Conservation (phyloP, 116 monocot species). For the Posidonia oceanica region DNA sequence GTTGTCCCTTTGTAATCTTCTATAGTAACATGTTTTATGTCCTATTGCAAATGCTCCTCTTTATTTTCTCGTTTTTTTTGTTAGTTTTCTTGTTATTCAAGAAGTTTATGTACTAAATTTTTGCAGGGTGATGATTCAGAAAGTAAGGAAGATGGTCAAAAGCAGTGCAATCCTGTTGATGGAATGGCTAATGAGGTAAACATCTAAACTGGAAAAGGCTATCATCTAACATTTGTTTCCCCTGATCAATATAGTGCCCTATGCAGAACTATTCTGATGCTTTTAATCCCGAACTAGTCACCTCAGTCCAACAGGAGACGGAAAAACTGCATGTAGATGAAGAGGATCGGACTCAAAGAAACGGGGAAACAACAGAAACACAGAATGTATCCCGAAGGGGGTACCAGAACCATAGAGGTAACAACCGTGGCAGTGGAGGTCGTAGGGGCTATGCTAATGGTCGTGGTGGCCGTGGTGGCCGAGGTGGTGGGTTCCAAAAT, state of each 20-base stretch:
- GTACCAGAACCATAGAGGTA: slow-evolving; percentile 37
- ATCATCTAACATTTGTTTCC: background rate
- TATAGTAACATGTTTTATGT: background rate
- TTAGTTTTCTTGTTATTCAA: background rate
- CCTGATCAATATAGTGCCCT: background rate
- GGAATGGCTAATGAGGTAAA: background rate
- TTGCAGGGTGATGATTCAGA: slow-evolving; percentile 6
- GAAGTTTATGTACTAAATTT: background rate
- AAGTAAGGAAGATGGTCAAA: background rate
- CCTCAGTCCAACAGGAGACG: slow-evolving; percentile 14
- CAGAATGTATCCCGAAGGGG: slow-evolving; percentile 9
- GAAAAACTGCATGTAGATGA: slow-evolving; percentile 14
- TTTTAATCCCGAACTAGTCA: background rate
- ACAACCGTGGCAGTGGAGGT: slow-evolving; percentile 11
- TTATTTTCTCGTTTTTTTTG: background rate
- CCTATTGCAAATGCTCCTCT: background rate
- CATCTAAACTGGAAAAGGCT: background rate
- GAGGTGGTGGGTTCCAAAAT: slow-evolving; percentile 30
- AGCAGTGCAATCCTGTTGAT: background rate
- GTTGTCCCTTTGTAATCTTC: background rate
- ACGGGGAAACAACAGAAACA: slow-evolving; percentile 26
- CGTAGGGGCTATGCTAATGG: slow-evolving; percentile 16
- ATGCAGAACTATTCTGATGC: slow-evolving; percentile 5
- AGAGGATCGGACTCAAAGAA: slow-evolving; percentile 17
- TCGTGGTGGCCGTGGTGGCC: slow-evolving; percentile 25